Conservation (phyloP, 2,329 filamentous ascomycete genomes). For the Fonsecaea erecta region DNA sequence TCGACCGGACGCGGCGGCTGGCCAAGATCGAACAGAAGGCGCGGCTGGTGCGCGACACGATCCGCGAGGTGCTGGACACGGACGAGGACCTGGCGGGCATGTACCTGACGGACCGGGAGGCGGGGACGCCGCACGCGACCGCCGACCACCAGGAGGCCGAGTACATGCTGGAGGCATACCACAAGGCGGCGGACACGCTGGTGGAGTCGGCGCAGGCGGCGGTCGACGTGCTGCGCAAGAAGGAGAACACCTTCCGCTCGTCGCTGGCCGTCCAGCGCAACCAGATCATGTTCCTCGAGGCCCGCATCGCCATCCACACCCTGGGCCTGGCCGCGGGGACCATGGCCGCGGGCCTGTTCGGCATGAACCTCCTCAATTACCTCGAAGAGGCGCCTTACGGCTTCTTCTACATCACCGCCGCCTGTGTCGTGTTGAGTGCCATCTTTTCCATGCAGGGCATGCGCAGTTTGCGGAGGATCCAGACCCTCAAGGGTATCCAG, state of each 20-base stretch:
- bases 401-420: conserved; percentile 36
- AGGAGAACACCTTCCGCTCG: conserved; percentile 43
- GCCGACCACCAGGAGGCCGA: conserved; percentile 46
- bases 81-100: conserved; percentile 47
- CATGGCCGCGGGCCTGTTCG: conserved; percentile 44
- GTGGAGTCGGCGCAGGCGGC: conserved; percentile 41
- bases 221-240: conserved; percentile 41
- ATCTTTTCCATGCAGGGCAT: conserved; percentile 40
- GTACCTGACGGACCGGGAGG: conserved; percentile 43
- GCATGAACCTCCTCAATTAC: conserved; percentile 48
- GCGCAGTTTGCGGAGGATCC: conserved; percentile 37
- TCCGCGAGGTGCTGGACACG: conserved; percentile 44
- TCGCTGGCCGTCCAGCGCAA: conserved; percentile 45
- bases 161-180: conserved; percentile 47
- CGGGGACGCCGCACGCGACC: conserved; percentile 40
- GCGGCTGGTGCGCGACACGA: conserved; percentile 42
- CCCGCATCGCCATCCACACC: conserved; percentile 46
- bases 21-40: conserved; percentile 43
- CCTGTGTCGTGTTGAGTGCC: conserved; percentile 36
- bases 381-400: conserved; percentile 43
- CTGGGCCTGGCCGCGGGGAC: conserved; percentile 45
- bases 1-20: conserved; percentile 40
- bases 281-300: conserved; percentile 48
- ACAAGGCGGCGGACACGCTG: conserved; percentile 44
- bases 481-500: conserved; percentile 33